Conservation (phyloP, 768 basidiomycete species). For the Phaffia australis region DNA sequence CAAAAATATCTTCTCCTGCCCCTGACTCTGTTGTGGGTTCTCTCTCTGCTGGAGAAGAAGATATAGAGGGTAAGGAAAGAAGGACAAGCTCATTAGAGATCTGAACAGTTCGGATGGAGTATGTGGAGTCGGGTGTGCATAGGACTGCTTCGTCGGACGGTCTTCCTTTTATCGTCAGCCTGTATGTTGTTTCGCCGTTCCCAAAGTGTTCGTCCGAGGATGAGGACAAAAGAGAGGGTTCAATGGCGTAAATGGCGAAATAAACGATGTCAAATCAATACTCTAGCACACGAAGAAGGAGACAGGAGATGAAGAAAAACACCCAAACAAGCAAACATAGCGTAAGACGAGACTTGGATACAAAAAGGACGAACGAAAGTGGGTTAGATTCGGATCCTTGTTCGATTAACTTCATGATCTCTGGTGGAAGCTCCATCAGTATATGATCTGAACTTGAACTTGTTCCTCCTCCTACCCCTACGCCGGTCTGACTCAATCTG, state of each 20-base stretch:
- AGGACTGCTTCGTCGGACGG: constrained; percentile 76
- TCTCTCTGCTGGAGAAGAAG: constrained; percentile 7
- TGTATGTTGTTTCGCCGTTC: constrained; percentile 31
- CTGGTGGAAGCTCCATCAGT: constrained; percentile 36
- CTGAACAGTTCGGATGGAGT: constrained; percentile 67
- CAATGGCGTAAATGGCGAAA: neutral
- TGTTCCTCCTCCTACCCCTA: too few relatives aligned
- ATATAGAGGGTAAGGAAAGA: constrained; percentile 38
- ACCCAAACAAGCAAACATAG: neutral
- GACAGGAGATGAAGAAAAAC: neutral
- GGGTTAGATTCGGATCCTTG: constrained; percentile 20
- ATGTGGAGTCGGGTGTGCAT: constrained; percentile 73
- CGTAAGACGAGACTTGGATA: neutral
- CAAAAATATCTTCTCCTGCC: constrained; percentile 1
- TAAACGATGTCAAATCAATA: neutral
- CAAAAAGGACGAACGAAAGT: constrained; percentile 30
- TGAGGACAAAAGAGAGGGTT: neutral
- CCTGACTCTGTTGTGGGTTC: constrained; percentile 2
- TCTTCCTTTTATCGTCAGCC: constrained; percentile 70
- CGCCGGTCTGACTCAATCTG: too few relatives aligned
- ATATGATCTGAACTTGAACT: constrained; percentile 7
- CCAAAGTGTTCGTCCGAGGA: neutral
- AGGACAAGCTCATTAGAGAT: constrained; percentile 81
- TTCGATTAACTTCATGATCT: constrained; percentile 36
- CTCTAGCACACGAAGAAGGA: neutral